Conservation (phyloP, 805 yeast genomes). For the Yamadazyma sp. region DNA sequence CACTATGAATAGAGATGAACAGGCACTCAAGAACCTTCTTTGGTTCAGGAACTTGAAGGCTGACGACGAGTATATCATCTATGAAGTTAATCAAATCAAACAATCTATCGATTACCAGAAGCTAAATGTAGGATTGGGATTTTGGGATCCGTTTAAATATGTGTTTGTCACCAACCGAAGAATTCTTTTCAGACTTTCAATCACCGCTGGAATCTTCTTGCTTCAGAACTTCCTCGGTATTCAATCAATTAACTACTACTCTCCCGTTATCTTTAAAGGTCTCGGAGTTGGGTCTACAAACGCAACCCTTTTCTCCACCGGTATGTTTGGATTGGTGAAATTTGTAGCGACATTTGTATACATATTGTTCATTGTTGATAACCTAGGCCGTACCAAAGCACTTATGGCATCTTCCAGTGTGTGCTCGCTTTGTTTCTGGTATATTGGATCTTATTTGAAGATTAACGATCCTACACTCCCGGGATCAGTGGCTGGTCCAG, state of each 20-base stretch:
- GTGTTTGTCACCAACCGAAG: conserved; percentile 28
- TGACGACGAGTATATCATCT: conserved; percentile 40
- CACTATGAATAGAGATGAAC: conserved; percentile 33
- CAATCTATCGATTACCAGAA: conserved; percentile 25
- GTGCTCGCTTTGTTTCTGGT: conserved; percentile 47
- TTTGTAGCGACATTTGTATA: conserved; percentile 43
- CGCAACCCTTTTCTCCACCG: conserved; percentile 50
- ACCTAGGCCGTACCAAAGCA: conserved; percentile 45
- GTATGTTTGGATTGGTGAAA: conserved; percentile 52
- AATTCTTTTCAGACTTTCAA: conserved; percentile 31
- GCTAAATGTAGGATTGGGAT: conserved; percentile 33
- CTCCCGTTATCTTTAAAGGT: conserved; percentile 49
- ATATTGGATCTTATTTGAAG: conserved; percentile 48
- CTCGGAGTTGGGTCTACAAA: conserved; percentile 48
- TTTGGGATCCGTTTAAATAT: conserved; percentile 39
- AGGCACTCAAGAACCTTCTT: conserved; percentile 34
- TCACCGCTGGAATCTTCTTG: conserved; percentile 38
- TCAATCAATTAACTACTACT: conserved; percentile 51
- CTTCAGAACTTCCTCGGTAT: conserved; percentile 50
- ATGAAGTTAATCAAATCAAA: conserved; percentile 35
- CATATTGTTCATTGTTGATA: conserved; percentile 48
- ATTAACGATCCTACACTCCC: conserved; percentile 29
- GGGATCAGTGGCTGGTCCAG: conserved; percentile 17
- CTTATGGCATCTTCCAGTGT: conserved; percentile 37
- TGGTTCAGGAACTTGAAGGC: conserved; percentile 38